Percentiles rank a stretch among this genome's conserved stretches.
Conservation (phyloP, 352 stramenopile species). For the Globisporangium rhizosaccharum region DNA sequence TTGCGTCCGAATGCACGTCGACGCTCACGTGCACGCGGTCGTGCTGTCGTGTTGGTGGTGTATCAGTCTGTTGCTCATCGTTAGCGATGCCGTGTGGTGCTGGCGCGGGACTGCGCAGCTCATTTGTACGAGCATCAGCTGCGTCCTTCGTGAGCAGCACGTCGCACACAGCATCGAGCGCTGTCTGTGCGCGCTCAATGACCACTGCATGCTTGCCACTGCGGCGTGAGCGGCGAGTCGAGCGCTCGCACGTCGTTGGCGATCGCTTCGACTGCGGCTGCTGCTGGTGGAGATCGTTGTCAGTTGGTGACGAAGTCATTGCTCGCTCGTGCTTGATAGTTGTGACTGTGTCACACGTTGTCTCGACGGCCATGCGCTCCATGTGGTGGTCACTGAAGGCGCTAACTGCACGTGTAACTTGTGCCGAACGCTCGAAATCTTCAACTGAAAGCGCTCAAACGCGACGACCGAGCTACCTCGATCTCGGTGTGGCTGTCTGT, state of each 20-base stretch:
- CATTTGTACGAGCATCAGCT: neutral
- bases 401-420: constrained; percentile 13
- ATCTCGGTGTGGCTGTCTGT: no score
- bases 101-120: no score
- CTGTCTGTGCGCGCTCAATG: constrained; percentile 11
- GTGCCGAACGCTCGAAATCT: constrained; percentile 12
- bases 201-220: neutral
- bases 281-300: no score
- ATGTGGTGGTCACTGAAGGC: neutral
- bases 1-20: constrained; percentile 2
- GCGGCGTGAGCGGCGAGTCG: neutral
- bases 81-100: neutral
- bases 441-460: constrained; percentile 9
- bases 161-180: constrained; percentile 9
- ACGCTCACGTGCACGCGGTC: neutral
- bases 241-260: neutral
- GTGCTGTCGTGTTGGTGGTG: neutral
- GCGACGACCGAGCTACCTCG: no score
- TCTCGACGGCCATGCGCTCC: neutral
- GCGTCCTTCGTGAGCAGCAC: constrained; percentile 3
- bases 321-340: no score
- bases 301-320: no score
- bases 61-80: neutral
- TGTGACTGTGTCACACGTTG: no score
- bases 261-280: neutral